A percentile compares a stretch with the other conserved stretches of the same genome.
Evolutionary conservation across 805 yeast genomes (phyloP).

Genomic region (Kluyveromyces siamensis): DNA sequence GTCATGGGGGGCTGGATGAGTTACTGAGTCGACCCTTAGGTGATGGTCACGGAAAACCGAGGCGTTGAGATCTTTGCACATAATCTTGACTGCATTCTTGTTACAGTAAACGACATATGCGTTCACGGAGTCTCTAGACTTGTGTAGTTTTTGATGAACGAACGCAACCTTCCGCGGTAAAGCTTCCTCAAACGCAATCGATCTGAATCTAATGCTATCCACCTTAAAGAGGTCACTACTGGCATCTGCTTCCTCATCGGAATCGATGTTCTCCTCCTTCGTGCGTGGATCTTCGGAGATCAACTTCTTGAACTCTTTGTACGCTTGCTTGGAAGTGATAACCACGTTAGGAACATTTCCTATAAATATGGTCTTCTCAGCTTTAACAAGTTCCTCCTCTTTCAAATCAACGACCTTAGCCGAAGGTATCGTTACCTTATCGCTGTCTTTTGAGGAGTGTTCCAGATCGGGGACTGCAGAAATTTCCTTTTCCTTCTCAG

Average conservation of each 20-base stretch:
- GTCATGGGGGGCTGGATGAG: constrained; percentile 83
- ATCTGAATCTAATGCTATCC: constrained; percentile 80
- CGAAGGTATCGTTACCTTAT: constrained; percentile 25
- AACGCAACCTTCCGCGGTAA: constrained; percentile 90
- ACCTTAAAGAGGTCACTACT: constrained; percentile 31
- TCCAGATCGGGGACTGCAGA: constrained; percentile 5
- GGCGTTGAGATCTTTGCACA: constrained; percentile 49
- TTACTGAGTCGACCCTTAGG: constrained; percentile 83
- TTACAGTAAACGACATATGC: constrained; percentile 76
- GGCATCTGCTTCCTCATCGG: constrained; percentile 6
- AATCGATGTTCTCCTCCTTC: constrained; percentile 4
- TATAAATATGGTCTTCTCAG: constrained; percentile 76
- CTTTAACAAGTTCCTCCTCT: constrained; percentile 68
- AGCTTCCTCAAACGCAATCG: constrained; percentile 80
- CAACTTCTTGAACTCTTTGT: constrained; percentile 56
- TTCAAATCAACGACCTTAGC: constrained; percentile 45
- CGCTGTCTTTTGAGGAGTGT: constrained; percentile 18
- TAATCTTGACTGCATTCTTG: constrained; percentile 33
- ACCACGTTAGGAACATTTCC: constrained; percentile 71
- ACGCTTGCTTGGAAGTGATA: constrained; percentile 51
- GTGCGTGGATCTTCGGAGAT: constrained; percentile 29
- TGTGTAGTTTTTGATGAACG: constrained; percentile 67
- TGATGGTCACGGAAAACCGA: constrained; percentile 62
- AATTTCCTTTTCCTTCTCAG: constrained; percentile 7
- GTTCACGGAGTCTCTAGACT: constrained; percentile 71